These are phyloP conservation scores for Aquilaria malaccensis DNA, from an alignment of 345 rosid genomes.

Conservation along the genomic window DNA sequence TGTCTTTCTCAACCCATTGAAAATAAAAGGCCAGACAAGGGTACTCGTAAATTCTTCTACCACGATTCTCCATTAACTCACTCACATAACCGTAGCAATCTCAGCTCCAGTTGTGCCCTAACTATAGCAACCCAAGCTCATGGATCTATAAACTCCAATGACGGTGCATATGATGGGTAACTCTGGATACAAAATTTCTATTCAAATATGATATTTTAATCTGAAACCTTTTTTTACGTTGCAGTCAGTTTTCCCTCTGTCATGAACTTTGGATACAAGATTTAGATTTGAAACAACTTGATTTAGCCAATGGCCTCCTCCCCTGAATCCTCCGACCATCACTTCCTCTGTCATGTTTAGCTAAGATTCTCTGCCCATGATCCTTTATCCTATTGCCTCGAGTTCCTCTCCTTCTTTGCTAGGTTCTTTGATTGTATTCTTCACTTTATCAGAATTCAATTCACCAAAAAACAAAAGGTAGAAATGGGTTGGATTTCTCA, in stretches of 20 bases:
- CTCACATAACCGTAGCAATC: too few relatives aligned
- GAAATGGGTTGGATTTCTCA: background rate
- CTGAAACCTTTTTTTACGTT: too few relatives aligned
- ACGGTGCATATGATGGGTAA: too few relatives aligned
- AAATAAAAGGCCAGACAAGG: too few relatives aligned
- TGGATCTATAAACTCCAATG: too few relatives aligned
- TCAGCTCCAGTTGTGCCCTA: too few relatives aligned
- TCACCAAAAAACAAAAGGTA: background rate
- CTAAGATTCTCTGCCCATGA: slow-evolving; percentile 21
- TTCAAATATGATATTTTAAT: too few relatives aligned
- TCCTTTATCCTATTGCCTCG: slow-evolving; percentile 39
- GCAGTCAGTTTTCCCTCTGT: slow-evolving; percentile 46
- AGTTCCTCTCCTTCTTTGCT: slow-evolving; percentile 21
- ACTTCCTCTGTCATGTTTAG: slow-evolving; percentile 48
- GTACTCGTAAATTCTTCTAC: too few relatives aligned
- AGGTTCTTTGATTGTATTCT: slow-evolving; percentile 32
- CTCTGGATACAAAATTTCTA: too few relatives aligned
- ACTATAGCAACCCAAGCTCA: too few relatives aligned
- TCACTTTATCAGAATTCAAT: slow-evolving; percentile 16
- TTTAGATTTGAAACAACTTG: slow-evolving; percentile 75
- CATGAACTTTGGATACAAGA: slow-evolving; percentile 32
- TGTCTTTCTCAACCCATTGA: too few relatives aligned
- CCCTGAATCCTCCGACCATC: slow-evolving; percentile 30
- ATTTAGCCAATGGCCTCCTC: slow-evolving; percentile 67
- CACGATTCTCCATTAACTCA: too few relatives aligned